phyloP scores from a whole-genome alignment of 2,329 filamentous ascomycete genomes.

The Zopfia rhizophila region DNA sequence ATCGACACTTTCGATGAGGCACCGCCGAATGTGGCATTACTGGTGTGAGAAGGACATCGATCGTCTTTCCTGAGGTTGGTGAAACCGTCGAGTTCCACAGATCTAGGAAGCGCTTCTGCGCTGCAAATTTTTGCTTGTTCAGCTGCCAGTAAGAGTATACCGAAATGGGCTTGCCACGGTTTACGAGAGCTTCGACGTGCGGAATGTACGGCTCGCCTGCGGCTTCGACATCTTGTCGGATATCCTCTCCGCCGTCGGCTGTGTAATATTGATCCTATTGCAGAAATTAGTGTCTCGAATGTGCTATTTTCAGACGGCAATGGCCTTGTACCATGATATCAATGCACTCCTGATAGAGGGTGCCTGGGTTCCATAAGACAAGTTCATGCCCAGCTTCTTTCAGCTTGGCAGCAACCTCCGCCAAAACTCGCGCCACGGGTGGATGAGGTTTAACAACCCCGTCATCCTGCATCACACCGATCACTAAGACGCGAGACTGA shows the following conservation, averaged over 20 bases:
- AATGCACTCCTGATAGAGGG: slow-evolving; percentile 65
- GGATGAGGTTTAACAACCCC: slow-evolving; percentile 66
- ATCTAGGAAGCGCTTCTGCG: slow-evolving; percentile 67
- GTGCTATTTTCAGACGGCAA: neutral
- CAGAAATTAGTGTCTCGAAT: slow-evolving; percentile 5
- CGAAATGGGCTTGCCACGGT: slow-evolving; percentile 61
- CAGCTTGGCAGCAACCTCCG: slow-evolving; percentile 52
- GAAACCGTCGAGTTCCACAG: slow-evolving; percentile 65
- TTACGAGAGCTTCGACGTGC: slow-evolving; percentile 65
- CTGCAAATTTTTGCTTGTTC: slow-evolving; percentile 65
- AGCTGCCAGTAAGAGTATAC: slow-evolving; percentile 76
- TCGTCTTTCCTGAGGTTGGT: slow-evolving; percentile 54
- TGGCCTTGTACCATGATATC: slow-evolving; percentile 59
- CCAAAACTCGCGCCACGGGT: slow-evolving; percentile 60
- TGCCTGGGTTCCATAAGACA: slow-evolving; percentile 62
- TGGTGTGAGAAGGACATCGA: slow-evolving; percentile 68
- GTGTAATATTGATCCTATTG: slow-evolving; percentile 69
- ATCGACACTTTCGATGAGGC: slow-evolving; percentile 57
- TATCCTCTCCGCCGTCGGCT: slow-evolving; percentile 71
- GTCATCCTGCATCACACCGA: slow-evolving; percentile 64
- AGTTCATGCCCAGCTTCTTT: slow-evolving; percentile 64
- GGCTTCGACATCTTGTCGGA: slow-evolving; percentile 63
- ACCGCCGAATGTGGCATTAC: slow-evolving; percentile 70
- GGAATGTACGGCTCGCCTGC: slow-evolving; percentile 66
- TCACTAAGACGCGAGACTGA: slow-evolving; percentile 57